phyloP scores from a whole-genome alignment of 2,329 filamentous ascomycete genomes.

The Hortaea werneckii region DNA sequence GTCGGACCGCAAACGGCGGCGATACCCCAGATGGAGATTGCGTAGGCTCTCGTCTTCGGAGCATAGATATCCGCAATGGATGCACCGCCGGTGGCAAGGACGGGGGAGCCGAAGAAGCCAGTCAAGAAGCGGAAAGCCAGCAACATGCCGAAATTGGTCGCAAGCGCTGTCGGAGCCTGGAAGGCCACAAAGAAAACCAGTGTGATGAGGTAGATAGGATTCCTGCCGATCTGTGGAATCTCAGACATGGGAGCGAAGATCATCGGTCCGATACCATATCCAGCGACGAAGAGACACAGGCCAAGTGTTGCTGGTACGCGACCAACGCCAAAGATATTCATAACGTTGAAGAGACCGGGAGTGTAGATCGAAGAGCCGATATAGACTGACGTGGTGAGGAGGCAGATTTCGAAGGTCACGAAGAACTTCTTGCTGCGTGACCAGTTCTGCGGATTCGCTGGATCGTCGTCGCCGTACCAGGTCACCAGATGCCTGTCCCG shows the following conservation, averaged over 20 bases:
- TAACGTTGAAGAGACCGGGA: slow-evolving; percentile 32
- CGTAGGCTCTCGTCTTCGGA: slow-evolving; percentile 29
- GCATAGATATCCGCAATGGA: slow-evolving; percentile 35
- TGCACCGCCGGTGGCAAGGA: slow-evolving; percentile 37
- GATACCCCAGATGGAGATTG: slow-evolving; percentile 31
- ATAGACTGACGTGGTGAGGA: slow-evolving; percentile 43
- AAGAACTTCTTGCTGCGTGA: slow-evolving; percentile 30
- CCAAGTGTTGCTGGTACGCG: slow-evolving; percentile 39
- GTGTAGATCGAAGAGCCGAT: slow-evolving; percentile 44
- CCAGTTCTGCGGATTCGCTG: slow-evolving; percentile 28
- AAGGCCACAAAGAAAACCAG: slow-evolving; percentile 41
- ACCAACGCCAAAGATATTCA: slow-evolving; percentile 35
- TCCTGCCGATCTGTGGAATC: slow-evolving; percentile 41
- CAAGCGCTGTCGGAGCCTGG: slow-evolving; percentile 38
- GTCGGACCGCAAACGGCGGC: slow-evolving; percentile 31
- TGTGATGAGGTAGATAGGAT: slow-evolving; percentile 39
- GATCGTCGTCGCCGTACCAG: slow-evolving; percentile 42
- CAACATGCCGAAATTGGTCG: slow-evolving; percentile 43
- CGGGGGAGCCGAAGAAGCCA: slow-evolving; percentile 40
- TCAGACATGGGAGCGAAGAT: slow-evolving; percentile 38
- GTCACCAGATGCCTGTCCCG: slow-evolving; percentile 40
- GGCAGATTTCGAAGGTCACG: slow-evolving; percentile 36
- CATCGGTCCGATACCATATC: slow-evolving; percentile 42
- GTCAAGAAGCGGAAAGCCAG: slow-evolving; percentile 44
- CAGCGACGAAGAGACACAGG: slow-evolving; percentile 41